Evolutionary conservation across 345 rosid species (phyloP).

Genomic region (Gossypium anomalum): DNA sequence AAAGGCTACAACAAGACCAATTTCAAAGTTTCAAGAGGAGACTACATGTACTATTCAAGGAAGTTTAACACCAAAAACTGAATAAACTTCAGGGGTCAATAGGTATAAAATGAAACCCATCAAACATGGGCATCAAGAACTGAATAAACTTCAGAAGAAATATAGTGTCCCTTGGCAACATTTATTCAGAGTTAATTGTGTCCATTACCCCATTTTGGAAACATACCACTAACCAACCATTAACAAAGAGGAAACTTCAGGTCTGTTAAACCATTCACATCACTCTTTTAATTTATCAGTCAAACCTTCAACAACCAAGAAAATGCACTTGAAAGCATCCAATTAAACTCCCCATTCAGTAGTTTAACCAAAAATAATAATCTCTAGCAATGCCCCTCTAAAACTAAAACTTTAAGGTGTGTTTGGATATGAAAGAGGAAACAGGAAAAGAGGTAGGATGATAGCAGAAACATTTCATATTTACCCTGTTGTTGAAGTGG

Average conservation of each 20-base stretch:
- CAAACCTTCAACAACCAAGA: background rate
- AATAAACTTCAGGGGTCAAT: background rate
- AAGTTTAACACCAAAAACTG: background rate
- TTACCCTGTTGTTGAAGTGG: background rate
- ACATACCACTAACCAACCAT: background rate
- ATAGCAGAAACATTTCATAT: background rate
- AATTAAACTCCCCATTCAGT: background rate
- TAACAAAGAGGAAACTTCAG: too few species aligned
- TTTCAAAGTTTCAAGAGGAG: slow-evolving; percentile 2
- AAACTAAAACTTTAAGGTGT: background rate
- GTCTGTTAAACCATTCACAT: background rate
- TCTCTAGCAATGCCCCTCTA: background rate
- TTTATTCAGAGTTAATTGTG: background rate
- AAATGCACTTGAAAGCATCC: slow-evolving; percentile 2
- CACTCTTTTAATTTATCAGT: background rate
- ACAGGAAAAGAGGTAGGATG: background rate
- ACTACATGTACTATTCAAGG: background rate
- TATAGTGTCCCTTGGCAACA: background rate
- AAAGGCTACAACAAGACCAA: slow-evolving; percentile 4
- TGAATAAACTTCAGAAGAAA: too few species aligned
- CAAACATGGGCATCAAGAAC: background rate
- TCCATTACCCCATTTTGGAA: background rate
- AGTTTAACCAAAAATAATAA: background rate
- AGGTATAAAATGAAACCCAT: background rate
- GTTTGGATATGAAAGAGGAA: background rate